Percentiles rank a stretch among this genome's conserved stretches.
Evolutionary conservation across 2,329 filamentous ascomycete genomes (phyloP).

Genomic region (Clarireedia paspali): DNA sequence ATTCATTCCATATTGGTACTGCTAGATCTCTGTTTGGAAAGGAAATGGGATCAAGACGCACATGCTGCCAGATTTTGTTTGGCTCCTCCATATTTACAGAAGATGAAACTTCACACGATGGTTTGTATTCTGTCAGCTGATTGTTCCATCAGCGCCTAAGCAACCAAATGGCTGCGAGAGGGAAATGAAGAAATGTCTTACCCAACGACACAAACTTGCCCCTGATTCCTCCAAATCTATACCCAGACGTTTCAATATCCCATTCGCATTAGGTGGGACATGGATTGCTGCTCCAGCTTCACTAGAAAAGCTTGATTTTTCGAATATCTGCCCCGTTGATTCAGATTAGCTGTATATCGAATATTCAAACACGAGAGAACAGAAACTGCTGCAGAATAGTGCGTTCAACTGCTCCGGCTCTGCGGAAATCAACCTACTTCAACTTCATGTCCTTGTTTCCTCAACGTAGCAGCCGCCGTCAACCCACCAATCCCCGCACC

Average conservation of each 20-base stretch:
- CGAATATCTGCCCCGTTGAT: constrained; percentile 36
- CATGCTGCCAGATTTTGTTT: constrained; percentile 41
- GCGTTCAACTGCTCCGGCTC: not conserved
- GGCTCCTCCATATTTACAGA: constrained; percentile 22
- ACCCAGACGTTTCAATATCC: constrained; percentile 41
- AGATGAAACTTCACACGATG: not conserved
- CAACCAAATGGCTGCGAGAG: too few species aligned
- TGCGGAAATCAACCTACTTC: not conserved
- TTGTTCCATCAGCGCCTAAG: not conserved
- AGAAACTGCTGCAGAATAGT: not conserved
- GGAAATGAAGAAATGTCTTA: not conserved
- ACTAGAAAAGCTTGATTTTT: constrained; percentile 47
- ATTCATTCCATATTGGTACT: not conserved
- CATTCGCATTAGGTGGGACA: constrained; percentile 53
- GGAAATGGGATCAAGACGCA: not conserved
- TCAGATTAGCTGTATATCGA: too few species aligned
- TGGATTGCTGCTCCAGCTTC: constrained; percentile 57
- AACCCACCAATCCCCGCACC: constrained; percentile 53
- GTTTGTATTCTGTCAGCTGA: constrained; percentile 28
- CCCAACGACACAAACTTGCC: constrained; percentile 16
- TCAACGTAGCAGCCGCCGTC: constrained; percentile 52
- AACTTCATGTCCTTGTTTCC: constrained; percentile 40
- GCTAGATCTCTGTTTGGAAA: too few species aligned
- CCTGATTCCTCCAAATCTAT: constrained; percentile 34
- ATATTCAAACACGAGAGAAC: not conserved